Evolutionary conservation across 129 eudicot genomes (phyloP), one percentile per base, ranked within the genome.

Genomic region (Glebionis coronaria): DNA sequence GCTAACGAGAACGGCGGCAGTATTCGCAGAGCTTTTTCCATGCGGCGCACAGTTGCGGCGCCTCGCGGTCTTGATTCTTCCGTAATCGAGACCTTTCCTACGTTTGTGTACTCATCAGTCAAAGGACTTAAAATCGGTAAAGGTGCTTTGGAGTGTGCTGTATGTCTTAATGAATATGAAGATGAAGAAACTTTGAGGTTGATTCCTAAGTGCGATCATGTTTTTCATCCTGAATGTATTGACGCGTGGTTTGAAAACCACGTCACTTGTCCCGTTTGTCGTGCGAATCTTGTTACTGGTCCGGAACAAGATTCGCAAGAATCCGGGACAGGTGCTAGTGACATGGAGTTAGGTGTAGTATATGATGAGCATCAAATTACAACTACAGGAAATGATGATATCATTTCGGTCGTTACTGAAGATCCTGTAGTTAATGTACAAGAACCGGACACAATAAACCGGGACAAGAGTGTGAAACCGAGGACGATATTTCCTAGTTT

Each of bases 221-320:
- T 82, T 45, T 85, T 82, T 46, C 92, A 85, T 47, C 79, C 81
- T 4, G 72, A 77, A 15, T 85, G 92, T 65, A 82, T 85, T 6
- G 88, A 74, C 14, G 74, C 81, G 16, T 85, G 92, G 92, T 69
- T 85, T 0, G 77, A 76, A 4, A 69, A 70, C 29, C 83, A 82
- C 63, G 85, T 82, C 28, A 85, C 92, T 0, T 85, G 92, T 44
- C 92, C 92, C 5, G 82, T 85, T 29, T 85, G 92, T 56, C 84
- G 92, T 0, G 83, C 85, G 47, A 71, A 82, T 64, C 81, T 85
- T 40, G 70, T 68, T 20, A 76, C 82, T 0, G 55, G 20, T 27
- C 68, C 77, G 9, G n/a, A 23, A 27, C 11, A 0, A 27, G 63
- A 27, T 57, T 27, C 63, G 44, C 40, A 13, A 0, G 61, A 56